phyloP scores from a whole-genome alignment of 805 yeast species.

The Ogataea minuta region DNA sequence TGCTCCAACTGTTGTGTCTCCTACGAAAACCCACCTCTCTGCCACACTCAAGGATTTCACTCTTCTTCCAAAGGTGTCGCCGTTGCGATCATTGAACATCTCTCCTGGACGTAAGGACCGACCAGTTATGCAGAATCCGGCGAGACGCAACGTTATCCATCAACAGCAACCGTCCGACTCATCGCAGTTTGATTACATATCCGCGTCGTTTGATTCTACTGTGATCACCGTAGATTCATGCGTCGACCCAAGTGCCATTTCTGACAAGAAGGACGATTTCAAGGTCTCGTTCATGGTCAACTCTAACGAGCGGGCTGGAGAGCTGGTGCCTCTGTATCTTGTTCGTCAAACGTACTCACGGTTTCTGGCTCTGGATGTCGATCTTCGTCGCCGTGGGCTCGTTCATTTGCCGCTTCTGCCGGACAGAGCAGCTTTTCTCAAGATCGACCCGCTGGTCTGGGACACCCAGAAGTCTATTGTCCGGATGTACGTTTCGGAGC shows the following conservation, averaged over 20 bases:
- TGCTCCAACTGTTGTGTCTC: constrained; percentile 1
- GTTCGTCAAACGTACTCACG: constrained; percentile 63
- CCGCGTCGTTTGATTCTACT: constrained; percentile 30
- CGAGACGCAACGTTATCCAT: constrained; percentile 1
- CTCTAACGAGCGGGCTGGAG: constrained; percentile 56
- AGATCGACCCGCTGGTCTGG: constrained; percentile 34
- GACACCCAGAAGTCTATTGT: constrained; percentile 33
- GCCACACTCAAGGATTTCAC: constrained; percentile 12
- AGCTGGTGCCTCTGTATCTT: constrained; percentile 59
- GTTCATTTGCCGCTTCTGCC: constrained; percentile 28
- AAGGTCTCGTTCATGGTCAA: constrained; percentile 58
- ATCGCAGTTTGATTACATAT: constrained; percentile 29
- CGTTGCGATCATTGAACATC: constrained; percentile 5
- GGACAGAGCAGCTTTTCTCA: constrained; percentile 25
- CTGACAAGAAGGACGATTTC: constrained; percentile 54
- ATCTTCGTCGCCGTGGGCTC: constrained; percentile 45
- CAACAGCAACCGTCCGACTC: constrained; percentile 22
- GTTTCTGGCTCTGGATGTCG: constrained; percentile 58
- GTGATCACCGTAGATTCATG: constrained; percentile 32
- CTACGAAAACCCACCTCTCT: constrained; percentile 7
- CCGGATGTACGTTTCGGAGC: constrained; percentile 31
- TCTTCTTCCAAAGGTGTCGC: constrained; percentile 10
- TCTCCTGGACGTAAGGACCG: constrained; percentile 4
- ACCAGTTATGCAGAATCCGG: constrained; percentile 11
- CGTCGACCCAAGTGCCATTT: constrained; percentile 29